Percentiles rank a stretch among this genome's conserved stretches.
phyloP scores from a whole-genome alignment of 768 basidiomycete genomes.

The Inosperma sp. region DNA sequence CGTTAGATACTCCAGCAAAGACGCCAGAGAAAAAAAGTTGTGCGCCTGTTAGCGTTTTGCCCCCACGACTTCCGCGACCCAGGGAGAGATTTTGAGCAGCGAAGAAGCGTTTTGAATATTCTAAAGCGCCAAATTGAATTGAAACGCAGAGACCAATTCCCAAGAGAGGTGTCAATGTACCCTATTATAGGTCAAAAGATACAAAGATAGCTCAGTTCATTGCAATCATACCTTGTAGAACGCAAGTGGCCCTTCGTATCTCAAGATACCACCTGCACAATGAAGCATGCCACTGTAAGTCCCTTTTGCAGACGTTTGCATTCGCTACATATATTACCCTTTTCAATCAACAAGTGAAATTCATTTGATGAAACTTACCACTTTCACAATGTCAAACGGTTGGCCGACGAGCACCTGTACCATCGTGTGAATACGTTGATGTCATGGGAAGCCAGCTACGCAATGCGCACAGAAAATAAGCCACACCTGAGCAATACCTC shows the following conservation, averaged over 20 bases:
- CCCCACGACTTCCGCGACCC: slow-evolving; percentile 63
- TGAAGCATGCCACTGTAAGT: slow-evolving; percentile 86
- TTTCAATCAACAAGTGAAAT: neutral
- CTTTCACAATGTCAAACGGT: slow-evolving; percentile 97
- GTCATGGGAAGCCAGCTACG: neutral
- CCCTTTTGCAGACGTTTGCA: slow-evolving; percentile 90
- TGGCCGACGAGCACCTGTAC: slow-evolving; percentile 80
- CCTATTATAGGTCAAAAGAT: slow-evolving; percentile 41
- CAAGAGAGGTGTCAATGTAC: slow-evolving; percentile 82
- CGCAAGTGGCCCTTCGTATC: slow-evolving; percentile 86
- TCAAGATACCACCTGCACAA: slow-evolving; percentile 86
- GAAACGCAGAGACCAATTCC: slow-evolving; percentile 95
- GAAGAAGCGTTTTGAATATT: slow-evolving; percentile 80
- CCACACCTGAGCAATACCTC: slow-evolving; percentile 79
- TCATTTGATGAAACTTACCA: slow-evolving; percentile 49
- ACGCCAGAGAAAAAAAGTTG: slow-evolving; percentile 80
- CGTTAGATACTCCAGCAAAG: slow-evolving; percentile 84
- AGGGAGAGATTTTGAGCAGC: slow-evolving; percentile 51
- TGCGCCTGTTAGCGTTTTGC: slow-evolving; percentile 48
- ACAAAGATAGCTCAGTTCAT: neutral
- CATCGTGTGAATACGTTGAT: slow-evolving; percentile 17
- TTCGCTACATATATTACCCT: slow-evolving; percentile 48
- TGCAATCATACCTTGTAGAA: slow-evolving; percentile 78
- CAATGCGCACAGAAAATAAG: neutral
- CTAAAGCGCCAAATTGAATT: slow-evolving; percentile 91